These are phyloP conservation scores for Vicia villosa DNA, from an alignment of 306 rosid species.

Conservation along the genomic window DNA sequence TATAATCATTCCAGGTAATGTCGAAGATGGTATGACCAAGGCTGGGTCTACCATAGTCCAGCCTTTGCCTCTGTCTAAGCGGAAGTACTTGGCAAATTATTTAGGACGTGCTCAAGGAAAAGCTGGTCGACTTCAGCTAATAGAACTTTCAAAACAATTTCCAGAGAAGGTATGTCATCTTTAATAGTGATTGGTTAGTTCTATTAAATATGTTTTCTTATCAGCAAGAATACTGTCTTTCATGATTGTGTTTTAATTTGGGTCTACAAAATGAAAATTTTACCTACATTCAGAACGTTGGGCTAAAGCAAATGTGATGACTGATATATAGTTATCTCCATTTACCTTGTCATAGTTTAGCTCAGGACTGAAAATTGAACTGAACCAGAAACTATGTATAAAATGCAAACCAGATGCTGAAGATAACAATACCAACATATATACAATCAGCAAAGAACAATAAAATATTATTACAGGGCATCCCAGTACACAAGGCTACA, in stretches of 20 bases:
- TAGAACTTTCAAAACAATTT: conserved; percentile 77
- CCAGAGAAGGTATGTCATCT: conserved; percentile 74
- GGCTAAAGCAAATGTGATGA: conserved; percentile 9
- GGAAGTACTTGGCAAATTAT: conserved; percentile 85
- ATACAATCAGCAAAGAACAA: no score
- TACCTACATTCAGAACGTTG: background rate
- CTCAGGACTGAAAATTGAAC: background rate
- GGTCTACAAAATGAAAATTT: conserved; percentile 13
- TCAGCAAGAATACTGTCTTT: conserved; percentile 14
- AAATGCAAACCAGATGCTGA: no score
- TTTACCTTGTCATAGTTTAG: background rate
- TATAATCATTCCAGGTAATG: conserved; percentile 93
- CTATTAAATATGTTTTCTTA: conserved; percentile 15
- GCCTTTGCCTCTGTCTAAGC: conserved; percentile 80
- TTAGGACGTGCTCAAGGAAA: conserved; percentile 98
- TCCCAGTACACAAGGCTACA: no score
- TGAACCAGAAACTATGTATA: background rate
- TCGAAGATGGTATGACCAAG: conserved; percentile 80
- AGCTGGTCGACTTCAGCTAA: conserved; percentile 81
- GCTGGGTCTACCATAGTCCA: conserved; percentile 47
- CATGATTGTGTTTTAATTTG: background rate
- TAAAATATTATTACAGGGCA: no score
- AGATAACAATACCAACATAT: no score
- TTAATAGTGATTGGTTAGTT: conserved; percentile 20
- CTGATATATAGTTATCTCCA: conserved; percentile 13